These are phyloP conservation scores for Daldinia vernicosa DNA, from an alignment of 495 filamentous ascomycete genomes.

Conservation along the genomic window DNA sequence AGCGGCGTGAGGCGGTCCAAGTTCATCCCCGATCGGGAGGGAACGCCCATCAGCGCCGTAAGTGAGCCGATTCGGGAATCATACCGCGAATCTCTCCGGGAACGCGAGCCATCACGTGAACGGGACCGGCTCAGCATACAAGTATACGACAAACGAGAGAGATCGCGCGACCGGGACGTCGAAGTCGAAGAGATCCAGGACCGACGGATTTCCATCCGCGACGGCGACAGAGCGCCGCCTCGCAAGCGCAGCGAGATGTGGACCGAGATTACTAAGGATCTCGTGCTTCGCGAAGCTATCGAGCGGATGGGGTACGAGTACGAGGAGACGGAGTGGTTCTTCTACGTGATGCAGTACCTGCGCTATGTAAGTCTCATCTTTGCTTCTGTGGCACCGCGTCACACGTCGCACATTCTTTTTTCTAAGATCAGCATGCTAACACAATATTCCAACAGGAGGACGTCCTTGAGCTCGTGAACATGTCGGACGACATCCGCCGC, in stretches of 20 bases:
- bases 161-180: slow-evolving; percentile 50
- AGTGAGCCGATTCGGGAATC: slow-evolving; percentile 31
- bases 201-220: slow-evolving; percentile 52
- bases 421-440: slow-evolving; percentile 31
- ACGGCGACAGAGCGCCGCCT: slow-evolving; percentile 40
- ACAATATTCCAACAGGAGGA: slow-evolving; percentile 70
- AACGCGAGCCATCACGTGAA: slow-evolving; percentile 48
- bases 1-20: slow-evolving; percentile 76
- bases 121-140: slow-evolving; percentile 55
- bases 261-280: slow-evolving; percentile 96
- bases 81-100: neutral
- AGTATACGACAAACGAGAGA: slow-evolving; percentile 51
- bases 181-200: slow-evolving; percentile 59
- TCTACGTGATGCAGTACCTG: slow-evolving; percentile 92
- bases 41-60: slow-evolving; percentile 31
- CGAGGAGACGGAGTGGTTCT: slow-evolving; percentile 89
- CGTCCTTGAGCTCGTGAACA: slow-evolving; percentile 80
- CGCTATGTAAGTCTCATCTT: slow-evolving; percentile 71
- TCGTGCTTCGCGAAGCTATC: slow-evolving; percentile 89
- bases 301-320: slow-evolving; percentile 85
- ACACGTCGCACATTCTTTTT: neutral
- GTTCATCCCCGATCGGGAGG: slow-evolving; percentile 67
- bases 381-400: neutral
- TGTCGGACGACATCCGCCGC: slow-evolving; percentile 82
- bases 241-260: slow-evolving; percentile 76